Base-by-base conservation (phyloP, 164 flowering plant genomes). In the Umbellularia californica region DNA sequence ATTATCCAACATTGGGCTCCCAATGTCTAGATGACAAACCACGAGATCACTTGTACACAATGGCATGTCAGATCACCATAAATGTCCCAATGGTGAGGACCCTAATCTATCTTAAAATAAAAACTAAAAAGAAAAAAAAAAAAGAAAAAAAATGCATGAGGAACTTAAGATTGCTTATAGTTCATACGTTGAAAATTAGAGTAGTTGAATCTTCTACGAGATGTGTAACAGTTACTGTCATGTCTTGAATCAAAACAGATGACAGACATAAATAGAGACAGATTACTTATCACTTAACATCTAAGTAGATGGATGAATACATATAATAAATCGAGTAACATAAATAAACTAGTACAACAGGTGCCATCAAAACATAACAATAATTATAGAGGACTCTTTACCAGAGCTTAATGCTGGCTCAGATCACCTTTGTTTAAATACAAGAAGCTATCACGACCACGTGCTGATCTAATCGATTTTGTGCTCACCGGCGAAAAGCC, bases 401-500 rank as follows among this genome's bases (percentile, higher is more conserved):
- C 41, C 68, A 72, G 75, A 60, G 63, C 64, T 27, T 50, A 11
- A 23, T 23, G 70, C 47, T 25, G 17, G 30, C 77, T 55, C 41
- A 80, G 33, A 76, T 80, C 82, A 13, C 67, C 28, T 41, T 24
- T 66, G 75, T 87, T 88, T 52, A 83, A 50, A 77, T 87, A 88
- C 70, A 67, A 30, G 5, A 25, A 35, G n/a, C 24, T 30, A 25
- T 28, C n/a, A 17, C n/a, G n/a, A n/a, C n/a, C n/a, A n/a, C 1
- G 50, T 25, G n/a, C 69, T 2, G 69, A 67, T 3, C 0, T 15
- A 88, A 68, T 28, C 6, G 84, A 69, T 58, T 79, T 47, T 33
- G 78, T 78, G 3, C 72, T 71, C 69, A 83, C 68, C 0, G 84
- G 86, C 27, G 84, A 51, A 78, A 90, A 88, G 27, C 92, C 92